A percentile compares a stretch with the other conserved stretches of the same genome.
Evolutionary conservation across 768 basidiomycete species (phyloP).

Genomic region (Leucocoprinus sp.): DNA sequence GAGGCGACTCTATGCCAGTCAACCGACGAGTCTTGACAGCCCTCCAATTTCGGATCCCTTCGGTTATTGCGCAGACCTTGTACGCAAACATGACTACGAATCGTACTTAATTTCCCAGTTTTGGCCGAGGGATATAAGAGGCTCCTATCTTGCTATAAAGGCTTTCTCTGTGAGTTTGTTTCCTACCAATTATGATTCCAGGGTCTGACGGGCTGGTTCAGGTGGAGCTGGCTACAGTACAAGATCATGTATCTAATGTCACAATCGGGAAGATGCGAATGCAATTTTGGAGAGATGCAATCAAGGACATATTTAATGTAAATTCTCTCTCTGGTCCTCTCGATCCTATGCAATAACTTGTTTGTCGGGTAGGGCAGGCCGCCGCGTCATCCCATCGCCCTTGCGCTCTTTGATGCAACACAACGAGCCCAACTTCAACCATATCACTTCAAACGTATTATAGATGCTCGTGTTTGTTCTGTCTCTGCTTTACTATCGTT

Average conservation of each 20-base stretch:
- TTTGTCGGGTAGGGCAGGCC: constrained; percentile 49
- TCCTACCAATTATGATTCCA: constrained; percentile 5
- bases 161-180: constrained; percentile 68
- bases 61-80: constrained; percentile 62
- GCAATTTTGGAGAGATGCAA: constrained; percentile 82
- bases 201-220: constrained; percentile 21
- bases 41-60: constrained; percentile 29
- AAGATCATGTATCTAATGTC: constrained; percentile 66
- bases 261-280: constrained; percentile 77
- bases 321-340: constrained; percentile 17
- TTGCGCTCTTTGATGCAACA: constrained; percentile 57
- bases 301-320: constrained; percentile 62
- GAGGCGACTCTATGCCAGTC: not conserved
- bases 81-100: constrained; percentile 78
- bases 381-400: constrained; percentile 72
- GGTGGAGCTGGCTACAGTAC: constrained; percentile 72
- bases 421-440: constrained; percentile 42
- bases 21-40: not conserved
- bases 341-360: constrained; percentile 11
- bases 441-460: constrained; percentile 76
- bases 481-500: not conserved
- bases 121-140: constrained; percentile 57
- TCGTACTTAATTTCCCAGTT: constrained; percentile 64
- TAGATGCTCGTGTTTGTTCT: constrained; percentile 70
- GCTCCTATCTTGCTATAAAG: constrained; percentile 69